A percentile compares a stretch with the other conserved stretches of the same genome.
These are phyloP conservation scores for Trichophyton mentagrophytes DNA, from an alignment of 2,329 filamentous ascomycete genomes.

Conservation along the genomic window DNA sequence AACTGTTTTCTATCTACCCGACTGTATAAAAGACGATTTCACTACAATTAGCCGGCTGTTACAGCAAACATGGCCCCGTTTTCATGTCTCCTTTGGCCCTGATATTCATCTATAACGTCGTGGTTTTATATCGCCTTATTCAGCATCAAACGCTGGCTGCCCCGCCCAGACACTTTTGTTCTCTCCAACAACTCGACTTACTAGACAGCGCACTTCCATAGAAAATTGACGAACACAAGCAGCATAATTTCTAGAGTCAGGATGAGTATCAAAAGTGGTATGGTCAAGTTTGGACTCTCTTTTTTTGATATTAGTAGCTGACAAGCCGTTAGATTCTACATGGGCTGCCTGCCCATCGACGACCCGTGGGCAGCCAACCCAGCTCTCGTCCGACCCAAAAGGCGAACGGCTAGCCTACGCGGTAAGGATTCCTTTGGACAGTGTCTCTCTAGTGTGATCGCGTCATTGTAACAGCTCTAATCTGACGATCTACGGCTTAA, in stretches of 20 bases:
- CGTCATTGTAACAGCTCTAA: not conserved
- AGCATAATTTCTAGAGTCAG: not conserved
- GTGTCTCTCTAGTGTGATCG: not conserved
- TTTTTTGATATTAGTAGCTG: conserved; percentile 8
- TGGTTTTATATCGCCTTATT: not conserved
- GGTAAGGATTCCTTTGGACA: conserved; percentile 35
- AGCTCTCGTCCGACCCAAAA: conserved; percentile 75
- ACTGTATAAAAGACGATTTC: not conserved
- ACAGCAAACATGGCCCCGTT: not conserved
- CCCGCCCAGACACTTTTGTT: not conserved
- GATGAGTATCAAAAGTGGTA: conserved; percentile 38
- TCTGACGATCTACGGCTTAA: not conserved
- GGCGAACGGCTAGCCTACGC: conserved; percentile 89
- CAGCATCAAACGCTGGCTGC: not conserved
- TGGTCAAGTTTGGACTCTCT: not conserved
- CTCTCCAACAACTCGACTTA: not conserved
- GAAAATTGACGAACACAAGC: not conserved
- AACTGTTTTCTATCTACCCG: not conserved
- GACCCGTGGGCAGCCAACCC: conserved; percentile 72
- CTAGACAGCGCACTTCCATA: not conserved
- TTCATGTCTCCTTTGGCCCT: not conserved
- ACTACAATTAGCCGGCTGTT: not conserved
- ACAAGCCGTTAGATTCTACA: conserved; percentile 47
- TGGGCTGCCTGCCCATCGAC: conserved; percentile 78
- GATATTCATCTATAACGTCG: not conserved